Evolutionary conservation across 139 green algal genomes (phyloP).

Genomic region (Coelastrella sp.): DNA sequence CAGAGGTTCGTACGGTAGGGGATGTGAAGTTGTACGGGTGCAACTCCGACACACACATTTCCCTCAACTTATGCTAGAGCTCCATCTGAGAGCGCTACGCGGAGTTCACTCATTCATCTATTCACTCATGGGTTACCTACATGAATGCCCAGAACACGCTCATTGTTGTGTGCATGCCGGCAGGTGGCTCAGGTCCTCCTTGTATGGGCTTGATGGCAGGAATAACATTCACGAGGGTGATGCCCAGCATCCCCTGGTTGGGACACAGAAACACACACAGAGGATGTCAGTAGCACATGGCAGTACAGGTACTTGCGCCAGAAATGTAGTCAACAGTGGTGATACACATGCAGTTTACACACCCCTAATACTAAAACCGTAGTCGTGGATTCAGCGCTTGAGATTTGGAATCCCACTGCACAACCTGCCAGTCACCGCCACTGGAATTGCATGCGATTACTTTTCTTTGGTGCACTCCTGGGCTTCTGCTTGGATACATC

Average conservation of each 20-base stretch:
- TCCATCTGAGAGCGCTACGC: background rate
- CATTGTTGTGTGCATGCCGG: background rate
- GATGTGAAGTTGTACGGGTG: no score
- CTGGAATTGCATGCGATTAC: no score
- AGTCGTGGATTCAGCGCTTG: no score
- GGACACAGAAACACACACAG: background rate
- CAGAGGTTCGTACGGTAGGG: no score
- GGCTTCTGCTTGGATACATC: no score
- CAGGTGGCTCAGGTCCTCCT: background rate
- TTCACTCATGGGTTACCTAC: background rate
- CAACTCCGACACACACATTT: no score
- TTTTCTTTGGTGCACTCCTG: no score
- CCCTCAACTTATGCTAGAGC: background rate
- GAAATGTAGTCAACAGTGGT: no score
- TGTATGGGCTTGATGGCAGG: slow-evolving; percentile 40
- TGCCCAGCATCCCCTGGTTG: slow-evolving; percentile 46
- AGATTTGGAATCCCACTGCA: no score
- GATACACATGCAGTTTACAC: no score
- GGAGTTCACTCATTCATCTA: background rate
- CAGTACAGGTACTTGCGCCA: background rate
- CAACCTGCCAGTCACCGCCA: no score
- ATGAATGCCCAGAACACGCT: slow-evolving; percentile 39
- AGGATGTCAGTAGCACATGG: background rate
- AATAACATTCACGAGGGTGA: slow-evolving; percentile 49
- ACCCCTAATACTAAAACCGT: no score